Base-by-base conservation (phyloP, 805 yeast species). In the Metschnikowia continentalis region DNA sequence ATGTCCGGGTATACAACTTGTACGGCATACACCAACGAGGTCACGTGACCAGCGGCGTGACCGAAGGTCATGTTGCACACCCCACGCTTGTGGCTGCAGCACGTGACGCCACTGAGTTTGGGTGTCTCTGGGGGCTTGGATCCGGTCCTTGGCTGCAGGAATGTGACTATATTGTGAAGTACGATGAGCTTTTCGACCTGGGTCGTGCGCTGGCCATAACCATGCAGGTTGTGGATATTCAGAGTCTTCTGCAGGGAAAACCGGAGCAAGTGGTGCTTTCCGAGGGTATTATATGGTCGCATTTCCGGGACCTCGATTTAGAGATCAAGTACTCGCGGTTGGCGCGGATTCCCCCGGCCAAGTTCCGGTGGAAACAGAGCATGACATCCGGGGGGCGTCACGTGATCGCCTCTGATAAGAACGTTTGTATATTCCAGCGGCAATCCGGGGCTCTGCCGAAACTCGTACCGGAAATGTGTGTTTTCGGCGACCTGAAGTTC, bases 1-100 rank as follows among this genome's bases (percentile, higher is more conserved):
- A 58, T 20, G 48, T 72, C 33, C 57, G 54, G 41, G 60, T 69
- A 3, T 65, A 58, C 52, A 65, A 65, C 43, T 38, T 65, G 6
- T 49, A 69, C 30, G 75, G 70, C 2, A 48, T 67, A 15, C 57
- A 56, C 45, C 54, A 26, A 23, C 33, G 32, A 8, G 41, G 35
- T 3, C 30, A 23, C 40, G 47, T 44, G 46, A 23, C 20, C 3
- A 11, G 32, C n/a, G 15, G 30, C 39, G 39, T 15, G 46, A 14
- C 17, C 14, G 15, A 14, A 6, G 7, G 14, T 17, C 35, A 17
- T 26, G 40, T 30, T 41, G 40, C 47, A 1, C 40, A 23, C 19
- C 41, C 47, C 6, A 26, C 40, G 22, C 15, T 42, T 19, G 32
- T 22, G 32, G 46, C 6, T 2, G 13, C n/a, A 3, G 20, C 32